Evolutionary conservation across 225 moss, liverwort and hornwort genomes (phyloP), one percentile per base, ranked within the genome.

Genomic region (Bryoerythrophyllum caledonicum): DNA sequence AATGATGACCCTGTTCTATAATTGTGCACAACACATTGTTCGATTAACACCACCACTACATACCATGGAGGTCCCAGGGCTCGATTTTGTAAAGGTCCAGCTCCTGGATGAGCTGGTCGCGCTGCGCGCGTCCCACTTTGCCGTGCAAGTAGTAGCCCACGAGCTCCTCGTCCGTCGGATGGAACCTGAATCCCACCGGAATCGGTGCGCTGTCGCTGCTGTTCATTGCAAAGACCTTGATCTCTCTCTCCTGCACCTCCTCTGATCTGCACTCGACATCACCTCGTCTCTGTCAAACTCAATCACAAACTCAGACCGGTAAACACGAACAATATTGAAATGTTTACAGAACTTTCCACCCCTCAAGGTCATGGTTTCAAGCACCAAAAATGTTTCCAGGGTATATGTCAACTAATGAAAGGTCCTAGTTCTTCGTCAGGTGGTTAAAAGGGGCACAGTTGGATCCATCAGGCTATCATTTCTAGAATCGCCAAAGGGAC

Each of bases 11-110:
- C 6, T 49, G 5, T 17, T 44, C 4, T 4, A 44, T 44, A 14
- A 15, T 44, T 44, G 44, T 3, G 44, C n/a, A 5, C 38, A 38
- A 38, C 38, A 38, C 38, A 38, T 38, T 38, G 38, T 10, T 38
- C 17, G 17, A 7, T 17, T 17, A 5, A 49, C 44, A 13, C 44
- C 15, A 14, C 44, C 15, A 4, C 15, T 15, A 15, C 63, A 53
- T 73, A 89, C 94, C 87, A 75, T 88, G 85, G 74, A 94, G 91
- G 52, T 94, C 90, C 94, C 88, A 91, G 6, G 94, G 94, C 52
- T 94, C 94, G 66, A 88, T 85, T 58, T 91, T 86, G 54, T 91
- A 94, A 16, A 94, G 88, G 76, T 94, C 91, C 37, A 94, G 71
- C 65, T 91, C 91, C 58, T 84, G 82, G 16, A 94, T 88, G 27